Evolutionary conservation across 2,329 filamentous ascomycete genomes (phyloP), one percentile per base, ranked within the genome.

Genomic region (Madurella mycetomatis): DNA sequence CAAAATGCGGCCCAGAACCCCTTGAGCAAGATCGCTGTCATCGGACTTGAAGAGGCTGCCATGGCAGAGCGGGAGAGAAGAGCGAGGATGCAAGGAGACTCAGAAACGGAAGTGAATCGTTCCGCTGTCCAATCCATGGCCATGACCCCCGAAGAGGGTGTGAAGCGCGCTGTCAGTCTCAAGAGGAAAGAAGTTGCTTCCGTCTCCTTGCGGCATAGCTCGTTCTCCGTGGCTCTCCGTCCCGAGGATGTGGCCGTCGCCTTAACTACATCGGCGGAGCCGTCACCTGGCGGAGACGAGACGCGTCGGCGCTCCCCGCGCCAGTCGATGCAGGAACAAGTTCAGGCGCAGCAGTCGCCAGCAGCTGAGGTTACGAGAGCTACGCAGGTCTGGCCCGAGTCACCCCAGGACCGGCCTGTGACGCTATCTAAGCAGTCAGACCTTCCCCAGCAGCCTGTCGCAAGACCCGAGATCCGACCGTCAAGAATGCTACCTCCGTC

Each of bases 271-370:
- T 77, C 75, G 1, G 71, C 74, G 8, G 74, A 81, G 61, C 65
- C 78, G 7, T 83, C 80, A 4, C 80, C 80, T 0, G 74, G 72
- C 2, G 64, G 69, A 4, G 78, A 81, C 7, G 76, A 75, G 42
- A 60, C 82, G 30, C 73, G 79, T 11, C 73, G 77, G 59, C 71
- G 81, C 44, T 83, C 80, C 1, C 80, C 80, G 15, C 69, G 75
- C 45, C 70, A 75, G 9, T 60, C 66, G 5, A 57, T 63, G 7
- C 59, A 61, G 25, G 46, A 59, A 16, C 34, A 47, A 16, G 30
- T 37, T 11, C 49, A 41, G 30, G 13, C 34, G 30, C 41, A 25
- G 8, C 25, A 42, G 25, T 18, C 25, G 12, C 49, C 18, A 11
- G 19, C 49, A 15, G 30, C 32, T 8, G 40, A 40, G 40, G 32